Evolutionary conservation across 2,329 filamentous ascomycete genomes (phyloP).

Genomic region (Moelleriella libera): DNA sequence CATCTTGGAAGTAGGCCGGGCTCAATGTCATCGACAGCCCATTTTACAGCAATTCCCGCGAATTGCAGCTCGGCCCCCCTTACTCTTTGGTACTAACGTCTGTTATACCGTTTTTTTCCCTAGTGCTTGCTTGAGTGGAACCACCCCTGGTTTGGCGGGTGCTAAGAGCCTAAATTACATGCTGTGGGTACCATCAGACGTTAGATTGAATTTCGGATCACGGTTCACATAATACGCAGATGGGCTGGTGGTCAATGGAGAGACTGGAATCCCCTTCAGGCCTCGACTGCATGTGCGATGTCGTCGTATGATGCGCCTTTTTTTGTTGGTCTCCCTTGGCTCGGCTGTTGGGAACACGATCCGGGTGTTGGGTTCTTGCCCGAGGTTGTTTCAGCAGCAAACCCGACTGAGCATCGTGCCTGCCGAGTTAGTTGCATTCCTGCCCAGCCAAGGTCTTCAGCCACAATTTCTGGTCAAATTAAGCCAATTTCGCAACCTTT

Average conservation of each 20-base stretch:
- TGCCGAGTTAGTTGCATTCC: not conserved
- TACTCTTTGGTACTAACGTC: no score
- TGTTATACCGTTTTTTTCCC: no score
- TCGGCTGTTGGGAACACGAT: not conserved
- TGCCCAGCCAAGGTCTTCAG: not conserved
- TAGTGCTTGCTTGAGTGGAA: not conserved
- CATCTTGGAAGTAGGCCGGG: no score
- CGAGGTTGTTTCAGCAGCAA: not conserved
- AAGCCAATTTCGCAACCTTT: conserved; percentile 1
- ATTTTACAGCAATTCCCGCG: no score
- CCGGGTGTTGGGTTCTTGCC: not conserved
- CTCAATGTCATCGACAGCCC: no score
- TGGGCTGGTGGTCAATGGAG: not conserved
- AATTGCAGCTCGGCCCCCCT: no score
- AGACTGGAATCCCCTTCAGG: not conserved
- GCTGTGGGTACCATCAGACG: not conserved
- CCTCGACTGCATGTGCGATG: not conserved
- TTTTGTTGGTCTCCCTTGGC: not conserved
- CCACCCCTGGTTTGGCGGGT: not conserved
- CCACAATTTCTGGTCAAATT: not conserved
- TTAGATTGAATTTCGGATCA: not conserved
- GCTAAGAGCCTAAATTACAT: not conserved
- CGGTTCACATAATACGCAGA: no score
- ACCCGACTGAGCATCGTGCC: not conserved
- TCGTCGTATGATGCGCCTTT: not conserved